Conservation (phyloP, 2,329 filamentous ascomycete species). For the Fusarium tupiense region DNA sequence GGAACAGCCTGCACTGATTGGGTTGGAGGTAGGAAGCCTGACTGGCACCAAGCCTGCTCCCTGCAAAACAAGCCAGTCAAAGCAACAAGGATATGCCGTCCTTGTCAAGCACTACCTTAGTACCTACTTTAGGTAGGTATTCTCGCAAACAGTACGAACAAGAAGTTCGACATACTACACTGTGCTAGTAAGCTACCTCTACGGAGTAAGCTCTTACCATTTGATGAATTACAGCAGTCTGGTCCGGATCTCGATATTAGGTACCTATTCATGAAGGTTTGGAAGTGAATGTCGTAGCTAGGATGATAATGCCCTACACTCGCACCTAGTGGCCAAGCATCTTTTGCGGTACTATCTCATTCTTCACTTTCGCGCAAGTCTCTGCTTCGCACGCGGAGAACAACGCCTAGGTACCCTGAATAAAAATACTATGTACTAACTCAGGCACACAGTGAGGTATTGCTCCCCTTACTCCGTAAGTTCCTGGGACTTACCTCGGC, state of each 20-base stretch:
- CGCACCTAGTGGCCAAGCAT: not conserved
- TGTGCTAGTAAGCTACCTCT: not conserved
- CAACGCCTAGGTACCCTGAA: not conserved
- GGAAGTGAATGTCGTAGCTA: not conserved
- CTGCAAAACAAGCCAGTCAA: constrained; percentile 31
- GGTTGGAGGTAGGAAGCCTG: constrained; percentile 4
- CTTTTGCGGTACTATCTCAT: not conserved
- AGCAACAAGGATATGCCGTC: constrained; percentile 11
- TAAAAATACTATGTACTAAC: not conserved
- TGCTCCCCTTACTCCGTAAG: not conserved
- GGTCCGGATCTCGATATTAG: not conserved
- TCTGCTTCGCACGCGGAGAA: not conserved
- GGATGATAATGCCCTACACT: not conserved
- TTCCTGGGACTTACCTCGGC: constrained; percentile 14
- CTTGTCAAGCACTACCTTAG: not conserved
- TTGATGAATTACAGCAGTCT: not conserved
- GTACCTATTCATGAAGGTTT: not conserved
- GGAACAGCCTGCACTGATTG: constrained; percentile 22
- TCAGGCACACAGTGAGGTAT: not conserved
- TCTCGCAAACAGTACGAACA: constrained; percentile 20
- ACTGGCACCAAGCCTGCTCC: constrained; percentile 12
- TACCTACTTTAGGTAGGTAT: not conserved
- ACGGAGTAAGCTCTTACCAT: not conserved
- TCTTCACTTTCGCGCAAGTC: not conserved
- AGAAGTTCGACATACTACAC: not conserved